Percentiles rank a stretch among this genome's conserved stretches.
These are phyloP conservation scores for Angomonas deanei DNA, from an alignment of 208 protist species.

Conservation along the genomic window DNA sequence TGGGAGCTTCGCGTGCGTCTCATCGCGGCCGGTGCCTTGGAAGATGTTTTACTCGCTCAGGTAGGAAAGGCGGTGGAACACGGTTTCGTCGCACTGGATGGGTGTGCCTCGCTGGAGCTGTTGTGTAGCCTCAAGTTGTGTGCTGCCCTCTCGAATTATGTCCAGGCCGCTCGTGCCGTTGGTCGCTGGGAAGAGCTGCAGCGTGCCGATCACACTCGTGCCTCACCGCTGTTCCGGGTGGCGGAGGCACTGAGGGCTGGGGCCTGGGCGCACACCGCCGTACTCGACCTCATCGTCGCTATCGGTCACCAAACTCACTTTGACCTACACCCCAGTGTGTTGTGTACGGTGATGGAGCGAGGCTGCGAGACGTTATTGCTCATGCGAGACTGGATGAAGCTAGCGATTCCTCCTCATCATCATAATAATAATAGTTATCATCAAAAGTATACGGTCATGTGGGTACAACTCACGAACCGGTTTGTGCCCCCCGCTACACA, in stretches of 20 bases:
- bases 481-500: constrained; percentile 36
- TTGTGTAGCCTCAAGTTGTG: constrained; percentile 39
- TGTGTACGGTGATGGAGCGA: not conserved
- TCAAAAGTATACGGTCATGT: not conserved
- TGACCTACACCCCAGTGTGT: not conserved
- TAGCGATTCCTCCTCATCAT: too few relatives aligned
- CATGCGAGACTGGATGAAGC: constrained; percentile 10
- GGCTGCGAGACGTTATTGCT: constrained; percentile 21
- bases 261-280: constrained; percentile 27
- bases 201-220: not conserved
- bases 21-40: constrained; percentile 21
- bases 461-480: constrained; percentile 27
- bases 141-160: constrained; percentile 49
- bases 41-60: constrained; percentile 27
- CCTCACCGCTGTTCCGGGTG: too few relatives aligned
- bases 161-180: constrained; percentile 23
- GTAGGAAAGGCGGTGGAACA: constrained; percentile 66
- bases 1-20: constrained; percentile 36
- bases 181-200: not conserved
- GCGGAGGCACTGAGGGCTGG: not conserved
- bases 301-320: constrained; percentile 10
- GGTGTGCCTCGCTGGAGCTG: constrained; percentile 35
- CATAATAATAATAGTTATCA: constrained; percentile 32
- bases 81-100: constrained; percentile 47
- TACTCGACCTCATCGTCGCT: constrained; percentile 38